phyloP scores from a whole-genome alignment of 169 alveolate species.

The Plasmodium berghei region DNA sequence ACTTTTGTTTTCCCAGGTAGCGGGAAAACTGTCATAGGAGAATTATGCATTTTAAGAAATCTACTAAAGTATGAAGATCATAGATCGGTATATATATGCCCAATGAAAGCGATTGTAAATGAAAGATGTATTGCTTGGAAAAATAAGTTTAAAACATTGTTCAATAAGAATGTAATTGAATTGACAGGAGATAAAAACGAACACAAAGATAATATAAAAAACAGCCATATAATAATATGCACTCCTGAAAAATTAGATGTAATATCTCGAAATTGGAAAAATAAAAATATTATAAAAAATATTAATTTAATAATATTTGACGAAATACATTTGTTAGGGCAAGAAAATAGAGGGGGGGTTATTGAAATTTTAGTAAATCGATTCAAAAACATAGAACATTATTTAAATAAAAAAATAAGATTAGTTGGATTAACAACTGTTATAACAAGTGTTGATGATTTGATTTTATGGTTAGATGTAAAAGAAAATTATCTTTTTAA shows the following conservation, averaged over 20 bases:
- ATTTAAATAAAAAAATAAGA: conserved; percentile 92
- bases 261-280: conserved; percentile 98
- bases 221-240: conserved; percentile 94
- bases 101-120: conserved; percentile 97
- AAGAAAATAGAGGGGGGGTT: conserved; percentile 97
- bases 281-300: conserved; percentile 92
- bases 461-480: conserved; percentile 98
- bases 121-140: conserved; percentile 93
- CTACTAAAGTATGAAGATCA: conserved; percentile 87
- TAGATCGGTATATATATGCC: conserved; percentile 98
- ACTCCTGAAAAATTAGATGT: conserved; percentile 99
- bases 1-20: conserved; percentile 80
- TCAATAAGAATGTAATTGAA: conserved; percentile 94
- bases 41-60: conserved; percentile 95
- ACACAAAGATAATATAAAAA: conserved; percentile 88
- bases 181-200: conserved; percentile 98
- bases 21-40: conserved; percentile 98
- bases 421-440: conserved; percentile 98
- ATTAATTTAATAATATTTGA: conserved; percentile 97
- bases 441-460: conserved; percentile 98
- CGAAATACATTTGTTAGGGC: conserved; percentile 99
- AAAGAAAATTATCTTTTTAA: conserved; percentile 95
- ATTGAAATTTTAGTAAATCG: conserved; percentile 98
- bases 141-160: conserved; percentile 84
- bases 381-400: conserved; percentile 94